These are phyloP conservation scores for Avena eriantha DNA, from an alignment of 176 grass and related monocot species.

Conservation along the genomic window DNA sequence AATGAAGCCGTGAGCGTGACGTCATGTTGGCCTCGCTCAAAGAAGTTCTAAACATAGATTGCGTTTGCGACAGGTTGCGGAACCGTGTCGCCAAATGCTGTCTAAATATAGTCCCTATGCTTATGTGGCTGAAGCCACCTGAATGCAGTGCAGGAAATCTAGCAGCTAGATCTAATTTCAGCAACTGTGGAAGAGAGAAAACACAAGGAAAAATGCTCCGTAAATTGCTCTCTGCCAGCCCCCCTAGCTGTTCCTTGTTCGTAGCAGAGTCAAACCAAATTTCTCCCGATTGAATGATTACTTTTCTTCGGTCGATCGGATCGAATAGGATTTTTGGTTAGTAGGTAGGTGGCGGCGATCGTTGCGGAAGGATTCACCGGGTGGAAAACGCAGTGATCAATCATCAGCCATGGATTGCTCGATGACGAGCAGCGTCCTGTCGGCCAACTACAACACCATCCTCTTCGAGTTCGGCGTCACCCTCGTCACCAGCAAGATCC, in stretches of 20 bases:
- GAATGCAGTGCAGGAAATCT: constrained; percentile 7
- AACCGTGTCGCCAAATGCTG: not conserved
- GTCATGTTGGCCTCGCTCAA: too few relatives aligned
- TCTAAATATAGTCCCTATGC: not conserved
- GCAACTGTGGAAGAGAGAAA: not conserved
- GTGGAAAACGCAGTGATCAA: too few relatives aligned
- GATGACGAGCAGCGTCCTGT: constrained; percentile 51
- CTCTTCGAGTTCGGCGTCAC: constrained; percentile 60
- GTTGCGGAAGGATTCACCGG: not conserved
- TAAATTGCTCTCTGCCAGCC: not conserved
- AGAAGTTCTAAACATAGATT: not conserved
- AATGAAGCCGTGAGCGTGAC: too few relatives aligned
- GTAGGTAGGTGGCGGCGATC: not conserved
- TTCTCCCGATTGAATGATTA: not conserved
- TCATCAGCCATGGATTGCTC: constrained; percentile 44
- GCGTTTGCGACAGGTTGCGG: not conserved
- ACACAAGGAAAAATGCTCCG: not conserved
- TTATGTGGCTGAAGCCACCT: not conserved
- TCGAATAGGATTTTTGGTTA: not conserved
- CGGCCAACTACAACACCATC: constrained; percentile 63
- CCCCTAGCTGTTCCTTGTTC: not conserved
- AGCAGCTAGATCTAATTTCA: constrained; percentile 1
- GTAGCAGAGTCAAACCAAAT: not conserved
- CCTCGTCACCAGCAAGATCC: constrained; percentile 61
- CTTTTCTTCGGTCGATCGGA: not conserved